Evolutionary conservation across 208 protist genomes (phyloP).

Genomic region (Leishmania tropica): DNA sequence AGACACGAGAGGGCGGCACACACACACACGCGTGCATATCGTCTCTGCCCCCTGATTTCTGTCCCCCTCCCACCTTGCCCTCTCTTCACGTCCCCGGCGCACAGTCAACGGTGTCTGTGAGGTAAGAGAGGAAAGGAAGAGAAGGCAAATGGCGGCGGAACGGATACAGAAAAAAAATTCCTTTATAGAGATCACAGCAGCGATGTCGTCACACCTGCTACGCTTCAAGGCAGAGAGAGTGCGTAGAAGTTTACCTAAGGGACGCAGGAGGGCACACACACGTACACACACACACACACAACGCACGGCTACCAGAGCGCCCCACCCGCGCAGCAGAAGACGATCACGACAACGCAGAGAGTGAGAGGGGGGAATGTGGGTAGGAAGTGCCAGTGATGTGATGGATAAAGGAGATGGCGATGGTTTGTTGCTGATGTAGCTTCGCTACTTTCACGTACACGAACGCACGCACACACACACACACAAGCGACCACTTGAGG

Average conservation of each 20-base stretch:
- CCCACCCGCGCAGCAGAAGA: too few species aligned
- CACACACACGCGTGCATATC: background rate
- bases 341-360: too few species aligned
- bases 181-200: background rate
- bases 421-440: too few species aligned
- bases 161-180: background rate
- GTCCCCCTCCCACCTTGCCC: background rate
- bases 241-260: background rate
- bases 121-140: background rate
- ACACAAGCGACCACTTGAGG: conserved; percentile 1
- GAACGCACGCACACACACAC: background rate
- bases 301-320: too few species aligned
- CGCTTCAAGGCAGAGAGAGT: too few species aligned
- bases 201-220: too few species aligned
- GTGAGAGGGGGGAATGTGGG: too few species aligned
- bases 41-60: background rate
- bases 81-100: too few species aligned
- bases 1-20: background rate
- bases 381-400: too few species aligned
- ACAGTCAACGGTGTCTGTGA: background rate
- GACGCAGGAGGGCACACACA: background rate
- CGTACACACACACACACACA: background rate
- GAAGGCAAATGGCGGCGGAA: conserved; percentile 4
- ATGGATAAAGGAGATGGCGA: too few species aligned
- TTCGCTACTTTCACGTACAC: too few species aligned